Conservation (phyloP, 768 basidiomycete species). For the Hericium alpestre region DNA sequence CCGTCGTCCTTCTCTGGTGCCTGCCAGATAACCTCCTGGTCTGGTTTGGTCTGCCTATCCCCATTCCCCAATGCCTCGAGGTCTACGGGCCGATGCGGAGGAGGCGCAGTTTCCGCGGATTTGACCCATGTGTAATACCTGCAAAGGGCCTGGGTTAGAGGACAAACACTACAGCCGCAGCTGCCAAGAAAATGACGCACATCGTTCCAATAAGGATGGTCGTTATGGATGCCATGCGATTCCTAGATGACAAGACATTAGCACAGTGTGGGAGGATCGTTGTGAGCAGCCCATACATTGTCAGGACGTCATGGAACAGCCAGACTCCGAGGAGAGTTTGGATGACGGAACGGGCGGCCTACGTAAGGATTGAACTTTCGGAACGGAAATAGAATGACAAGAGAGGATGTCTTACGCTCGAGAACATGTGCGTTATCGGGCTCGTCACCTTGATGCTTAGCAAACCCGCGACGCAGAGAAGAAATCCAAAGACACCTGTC, state of each 20-base stretch:
- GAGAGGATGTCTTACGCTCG: conserved; percentile 39
- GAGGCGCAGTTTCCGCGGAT: conserved; percentile 21
- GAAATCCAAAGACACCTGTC: conserved; percentile 72
- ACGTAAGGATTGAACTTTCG: background rate
- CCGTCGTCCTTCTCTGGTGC: conserved; percentile 16
- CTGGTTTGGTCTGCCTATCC: conserved; percentile 12
- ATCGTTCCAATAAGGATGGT: conserved; percentile 62
- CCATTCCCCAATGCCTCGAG: conserved; percentile 25
- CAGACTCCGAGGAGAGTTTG: conserved; percentile 74
- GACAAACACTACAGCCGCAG: too few relatives aligned
- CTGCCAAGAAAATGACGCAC: conserved; percentile 24
- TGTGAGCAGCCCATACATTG: conserved; percentile 37
- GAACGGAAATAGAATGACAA: background rate
- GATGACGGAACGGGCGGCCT: conserved; percentile 76
- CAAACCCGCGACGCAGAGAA: conserved; percentile 69
- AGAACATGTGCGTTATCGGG: conserved; percentile 81
- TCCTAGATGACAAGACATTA: conserved; percentile 1
- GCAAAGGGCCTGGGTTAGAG: background rate
- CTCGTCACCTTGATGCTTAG: conserved; percentile 76
- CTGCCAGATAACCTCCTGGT: conserved; percentile 19
- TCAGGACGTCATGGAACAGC: conserved; percentile 67
- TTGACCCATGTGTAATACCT: conserved; percentile 55
- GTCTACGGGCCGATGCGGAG: conserved; percentile 25
- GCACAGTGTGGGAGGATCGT: background rate
- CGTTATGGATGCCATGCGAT: conserved; percentile 26